phyloP scores from a whole-genome alignment of 257 asterid genomes.

The Sherardia arvensis region DNA sequence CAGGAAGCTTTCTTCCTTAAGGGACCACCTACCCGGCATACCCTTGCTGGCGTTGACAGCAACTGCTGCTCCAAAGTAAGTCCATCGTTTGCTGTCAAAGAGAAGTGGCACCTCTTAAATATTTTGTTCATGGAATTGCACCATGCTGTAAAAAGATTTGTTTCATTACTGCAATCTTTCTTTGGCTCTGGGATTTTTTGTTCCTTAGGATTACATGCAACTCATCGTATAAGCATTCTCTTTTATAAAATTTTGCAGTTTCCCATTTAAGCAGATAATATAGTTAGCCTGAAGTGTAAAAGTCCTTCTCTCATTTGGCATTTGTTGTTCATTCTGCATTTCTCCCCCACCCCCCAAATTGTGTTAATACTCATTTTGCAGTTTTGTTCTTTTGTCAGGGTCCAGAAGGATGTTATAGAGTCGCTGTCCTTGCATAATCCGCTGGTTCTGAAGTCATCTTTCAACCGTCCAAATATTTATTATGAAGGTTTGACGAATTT shows the following conservation, averaged over 20 bases:
- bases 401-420: constrained; percentile 79
- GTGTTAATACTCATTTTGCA: constrained; percentile 11
- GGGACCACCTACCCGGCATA: constrained; percentile 55
- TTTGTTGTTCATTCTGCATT: neutral
- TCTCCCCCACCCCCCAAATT: neutral
- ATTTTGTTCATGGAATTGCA: neutral
- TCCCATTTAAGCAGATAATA: neutral
- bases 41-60: constrained; percentile 96
- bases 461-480: constrained; percentile 86
- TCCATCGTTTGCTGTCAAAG: constrained; percentile 8
- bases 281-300: neutral
- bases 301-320: neutral
- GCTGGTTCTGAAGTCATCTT: constrained; percentile 80
- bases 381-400: constrained; percentile 49
- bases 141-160: neutral
- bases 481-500: constrained; percentile 64
- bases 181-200: neutral
- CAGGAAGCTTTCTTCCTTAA: constrained; percentile 78
- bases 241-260: neutral
- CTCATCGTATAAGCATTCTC: neutral
- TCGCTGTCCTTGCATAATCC: constrained; percentile 77
- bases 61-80: constrained; percentile 97
- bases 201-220: neutral
- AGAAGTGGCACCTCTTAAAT: neutral
- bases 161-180: neutral